Evolutionary conservation across 495 filamentous ascomycete genomes (phyloP).

Genomic region (Daldinia decipiens): DNA sequence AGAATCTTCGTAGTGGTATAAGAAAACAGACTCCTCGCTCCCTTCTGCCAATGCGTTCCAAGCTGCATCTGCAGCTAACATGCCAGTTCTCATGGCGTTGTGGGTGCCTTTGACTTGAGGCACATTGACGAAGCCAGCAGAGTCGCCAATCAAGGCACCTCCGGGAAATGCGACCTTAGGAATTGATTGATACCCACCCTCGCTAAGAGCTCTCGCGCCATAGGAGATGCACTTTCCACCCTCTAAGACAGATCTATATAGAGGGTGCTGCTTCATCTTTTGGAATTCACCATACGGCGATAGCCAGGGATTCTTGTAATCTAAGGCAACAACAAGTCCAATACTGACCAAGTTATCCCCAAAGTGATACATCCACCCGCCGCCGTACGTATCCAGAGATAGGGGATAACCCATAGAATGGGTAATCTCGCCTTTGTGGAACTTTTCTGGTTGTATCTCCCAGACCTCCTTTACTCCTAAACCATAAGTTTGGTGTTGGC

Average conservation of each 20-base stretch:
- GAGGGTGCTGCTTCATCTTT: conserved; percentile 96
- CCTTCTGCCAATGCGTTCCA: conserved; percentile 74
- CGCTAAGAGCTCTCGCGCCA: conserved; percentile 89
- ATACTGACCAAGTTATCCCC: conserved; percentile 96
- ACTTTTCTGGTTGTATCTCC: conserved; percentile 95
- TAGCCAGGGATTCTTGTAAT: conserved; percentile 97
- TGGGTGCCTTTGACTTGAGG: conserved; percentile 99
- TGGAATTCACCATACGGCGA: conserved; percentile 97
- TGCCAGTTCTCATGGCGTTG: conserved; percentile 96
- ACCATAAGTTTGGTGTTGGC: conserved; percentile 93
- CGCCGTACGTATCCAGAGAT: conserved; percentile 89
- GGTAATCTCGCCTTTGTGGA: conserved; percentile 81
- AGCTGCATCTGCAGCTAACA: conserved; percentile 92
- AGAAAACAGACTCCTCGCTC: conserved; percentile 77
- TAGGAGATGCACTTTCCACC: conserved; percentile 99
- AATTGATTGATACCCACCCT: conserved; percentile 97
- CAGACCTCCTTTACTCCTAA: conserved; percentile 96
- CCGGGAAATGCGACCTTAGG: conserved; percentile 96
- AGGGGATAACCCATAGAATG: conserved; percentile 97
- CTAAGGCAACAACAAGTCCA: conserved; percentile 91
- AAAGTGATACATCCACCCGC: conserved; percentile 99
- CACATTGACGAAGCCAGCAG: conserved; percentile 96
- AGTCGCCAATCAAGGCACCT: conserved; percentile 94
- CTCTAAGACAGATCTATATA: conserved; percentile 82
- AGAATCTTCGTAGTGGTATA: conserved; percentile 92